Conservation (phyloP, 371 early-diverging fungal species). For the Thermomucor indicae-seudaticae region DNA sequence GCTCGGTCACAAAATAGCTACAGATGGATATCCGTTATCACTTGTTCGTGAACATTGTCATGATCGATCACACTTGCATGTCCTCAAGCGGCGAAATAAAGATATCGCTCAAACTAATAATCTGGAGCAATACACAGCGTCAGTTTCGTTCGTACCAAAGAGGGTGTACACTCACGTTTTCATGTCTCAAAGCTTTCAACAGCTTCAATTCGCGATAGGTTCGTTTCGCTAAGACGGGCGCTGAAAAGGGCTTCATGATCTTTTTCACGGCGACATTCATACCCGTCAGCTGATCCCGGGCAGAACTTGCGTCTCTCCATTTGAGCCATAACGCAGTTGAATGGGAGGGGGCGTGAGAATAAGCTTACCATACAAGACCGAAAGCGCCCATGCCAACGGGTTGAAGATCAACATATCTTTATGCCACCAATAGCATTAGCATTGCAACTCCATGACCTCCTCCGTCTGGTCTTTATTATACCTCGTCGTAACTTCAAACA, state of each 20-base stretch:
- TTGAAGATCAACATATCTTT: conserved; percentile 85
- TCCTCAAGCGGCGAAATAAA: conserved; percentile 91
- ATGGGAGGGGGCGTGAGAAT: not conserved
- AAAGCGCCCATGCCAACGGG: conserved; percentile 98
- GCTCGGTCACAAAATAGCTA: conserved; percentile 93
- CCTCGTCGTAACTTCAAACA: conserved; percentile 91
- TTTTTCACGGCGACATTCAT: conserved; percentile 93
- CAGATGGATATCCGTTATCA: not conserved
- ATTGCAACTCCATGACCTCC: not conserved
- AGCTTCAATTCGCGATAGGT: conserved; percentile 92
- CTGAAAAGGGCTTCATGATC: conserved; percentile 91
- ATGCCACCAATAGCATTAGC: not conserved
- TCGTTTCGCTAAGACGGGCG: conserved; percentile 89
- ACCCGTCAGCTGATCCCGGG: conserved; percentile 78
- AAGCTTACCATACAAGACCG: conserved; percentile 88
- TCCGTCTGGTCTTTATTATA: conserved; percentile 20
- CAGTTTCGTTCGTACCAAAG: too few species aligned
- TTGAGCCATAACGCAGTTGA: not conserved
- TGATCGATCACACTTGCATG: conserved; percentile 53
- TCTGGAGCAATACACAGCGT: conserved; percentile 39
- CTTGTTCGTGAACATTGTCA: not conserved
- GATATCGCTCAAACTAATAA: conserved; percentile 83
- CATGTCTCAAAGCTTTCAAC: conserved; percentile 84
- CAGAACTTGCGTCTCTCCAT: conserved; percentile 58
- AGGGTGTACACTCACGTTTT: conserved; percentile 67